A percentile compares a stretch with the other conserved stretches of the same genome.
Conservation (phyloP, 139 green algal genomes). For the Closterium sp. region DNA sequence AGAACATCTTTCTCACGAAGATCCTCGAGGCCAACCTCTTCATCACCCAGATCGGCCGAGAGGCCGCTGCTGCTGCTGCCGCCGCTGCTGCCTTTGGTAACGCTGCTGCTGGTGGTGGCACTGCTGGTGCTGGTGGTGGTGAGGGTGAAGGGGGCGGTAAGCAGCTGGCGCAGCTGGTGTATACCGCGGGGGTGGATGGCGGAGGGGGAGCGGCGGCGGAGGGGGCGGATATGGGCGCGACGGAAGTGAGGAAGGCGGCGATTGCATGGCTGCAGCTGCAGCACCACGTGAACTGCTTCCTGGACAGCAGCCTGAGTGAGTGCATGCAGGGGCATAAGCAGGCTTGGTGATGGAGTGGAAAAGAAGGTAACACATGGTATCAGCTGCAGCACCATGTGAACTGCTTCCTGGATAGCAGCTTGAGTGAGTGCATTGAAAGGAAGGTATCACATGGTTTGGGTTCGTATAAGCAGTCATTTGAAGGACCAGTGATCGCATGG, state of each 20-base stretch:
- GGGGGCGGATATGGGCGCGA: background rate
- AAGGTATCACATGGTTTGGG: no score
- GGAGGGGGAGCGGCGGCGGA: background rate
- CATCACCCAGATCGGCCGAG: slow-evolving; percentile 55
- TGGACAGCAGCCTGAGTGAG: slow-evolving; percentile 74
- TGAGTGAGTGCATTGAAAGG: background rate
- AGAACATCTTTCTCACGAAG: slow-evolving; percentile 76
- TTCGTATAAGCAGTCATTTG: no score
- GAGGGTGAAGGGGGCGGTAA: background rate
- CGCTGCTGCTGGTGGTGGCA: background rate
- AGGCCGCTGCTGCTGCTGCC: background rate
- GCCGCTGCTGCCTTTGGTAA: background rate
- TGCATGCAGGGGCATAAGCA: background rate
- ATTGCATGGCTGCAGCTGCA: slow-evolving; percentile 81
- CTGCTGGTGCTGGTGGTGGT: background rate
- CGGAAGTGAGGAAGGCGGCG: slow-evolving; percentile 7
- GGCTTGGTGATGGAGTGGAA: no score
- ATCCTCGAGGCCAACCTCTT: slow-evolving; percentile 79
- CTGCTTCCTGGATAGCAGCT: background rate
- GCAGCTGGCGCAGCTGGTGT: background rate
- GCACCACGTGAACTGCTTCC: slow-evolving; percentile 75
- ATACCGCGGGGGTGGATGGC: background rate
- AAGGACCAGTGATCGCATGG: no score
- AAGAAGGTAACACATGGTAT: no score
- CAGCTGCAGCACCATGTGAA: background rate